Conservation (phyloP, 331 rosid genomes). For the Telfairia occidentalis region DNA sequence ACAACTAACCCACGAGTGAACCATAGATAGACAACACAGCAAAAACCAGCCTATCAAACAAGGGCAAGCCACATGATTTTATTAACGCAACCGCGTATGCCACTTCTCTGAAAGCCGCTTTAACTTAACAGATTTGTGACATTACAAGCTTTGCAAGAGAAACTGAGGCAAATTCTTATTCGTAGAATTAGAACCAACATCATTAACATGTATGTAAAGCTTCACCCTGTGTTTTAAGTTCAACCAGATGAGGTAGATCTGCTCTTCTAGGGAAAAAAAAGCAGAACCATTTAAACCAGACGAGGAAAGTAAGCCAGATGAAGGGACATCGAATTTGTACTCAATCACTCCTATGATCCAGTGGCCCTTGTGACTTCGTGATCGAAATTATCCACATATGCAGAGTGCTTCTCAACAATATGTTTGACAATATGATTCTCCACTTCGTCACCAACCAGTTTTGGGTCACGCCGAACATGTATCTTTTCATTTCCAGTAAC, state of each 20-base stretch:
- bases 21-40: not conserved
- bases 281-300: not conserved
- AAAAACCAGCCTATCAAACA: not conserved
- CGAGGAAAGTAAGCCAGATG: not conserved
- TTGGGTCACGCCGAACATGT: slow-evolving; percentile 35
- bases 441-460: slow-evolving; percentile 37
- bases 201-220: not conserved
- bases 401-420: slow-evolving; percentile 52
- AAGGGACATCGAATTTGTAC: not conserved
- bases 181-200: not conserved
- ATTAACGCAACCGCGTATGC: not conserved
- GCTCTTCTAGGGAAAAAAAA: not conserved
- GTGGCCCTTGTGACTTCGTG: slow-evolving; percentile 1
- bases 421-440: slow-evolving; percentile 62
- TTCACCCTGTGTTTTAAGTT: not conserved
- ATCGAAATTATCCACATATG: slow-evolving; percentile 29
- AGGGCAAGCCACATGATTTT: not conserved
- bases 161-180: not conserved
- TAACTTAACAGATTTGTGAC: not conserved
- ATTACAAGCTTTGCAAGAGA: slow-evolving; percentile 3
- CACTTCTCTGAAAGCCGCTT: not conserved
- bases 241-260: not conserved
- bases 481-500: slow-evolving; percentile 44
- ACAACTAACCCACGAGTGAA: not conserved
- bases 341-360: not conserved